Conservation (phyloP, 139 green algal genomes). For the Volvox reticuliferus region DNA sequence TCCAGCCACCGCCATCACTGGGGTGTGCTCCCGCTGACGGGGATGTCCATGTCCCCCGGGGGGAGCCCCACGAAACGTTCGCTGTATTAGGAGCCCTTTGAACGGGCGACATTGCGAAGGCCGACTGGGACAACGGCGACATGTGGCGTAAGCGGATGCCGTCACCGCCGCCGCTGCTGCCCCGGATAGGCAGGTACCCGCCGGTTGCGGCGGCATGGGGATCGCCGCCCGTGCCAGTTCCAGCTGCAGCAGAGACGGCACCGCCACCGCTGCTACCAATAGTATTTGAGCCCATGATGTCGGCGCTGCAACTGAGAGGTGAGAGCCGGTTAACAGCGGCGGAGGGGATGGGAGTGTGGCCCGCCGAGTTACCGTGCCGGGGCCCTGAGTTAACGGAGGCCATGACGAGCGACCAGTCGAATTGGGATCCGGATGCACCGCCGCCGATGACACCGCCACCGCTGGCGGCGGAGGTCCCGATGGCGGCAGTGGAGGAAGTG, state of each 20-base stretch:
- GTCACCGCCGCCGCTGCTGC: not conserved
- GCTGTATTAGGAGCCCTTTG: not conserved
- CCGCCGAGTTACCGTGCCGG: not conserved
- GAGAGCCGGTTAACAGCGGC: not conserved
- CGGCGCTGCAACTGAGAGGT: not conserved
- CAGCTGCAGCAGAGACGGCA: not conserved
- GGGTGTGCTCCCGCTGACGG: no score
- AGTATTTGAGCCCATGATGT: not conserved
- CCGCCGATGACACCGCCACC: no score
- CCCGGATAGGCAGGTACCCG: not conserved
- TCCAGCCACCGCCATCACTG: not conserved
- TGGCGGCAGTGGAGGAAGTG: not conserved
- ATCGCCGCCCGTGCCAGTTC: not conserved
- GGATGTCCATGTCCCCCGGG: no score
- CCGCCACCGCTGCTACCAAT: not conserved
- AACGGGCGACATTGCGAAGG: not conserved
- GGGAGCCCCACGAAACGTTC: not conserved
- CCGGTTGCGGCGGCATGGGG: not conserved
- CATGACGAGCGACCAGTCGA: slow-evolving; percentile 43
- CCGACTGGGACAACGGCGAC: not conserved
- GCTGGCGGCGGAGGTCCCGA: not conserved
- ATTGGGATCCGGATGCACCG: not conserved
- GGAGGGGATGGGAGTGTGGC: slow-evolving; percentile 35
- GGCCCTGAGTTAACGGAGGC: not conserved
- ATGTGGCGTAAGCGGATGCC: not conserved